These are phyloP conservation scores for Isabelozyma gotoi DNA, from an alignment of 805 yeast species.

Conservation along the genomic window DNA sequence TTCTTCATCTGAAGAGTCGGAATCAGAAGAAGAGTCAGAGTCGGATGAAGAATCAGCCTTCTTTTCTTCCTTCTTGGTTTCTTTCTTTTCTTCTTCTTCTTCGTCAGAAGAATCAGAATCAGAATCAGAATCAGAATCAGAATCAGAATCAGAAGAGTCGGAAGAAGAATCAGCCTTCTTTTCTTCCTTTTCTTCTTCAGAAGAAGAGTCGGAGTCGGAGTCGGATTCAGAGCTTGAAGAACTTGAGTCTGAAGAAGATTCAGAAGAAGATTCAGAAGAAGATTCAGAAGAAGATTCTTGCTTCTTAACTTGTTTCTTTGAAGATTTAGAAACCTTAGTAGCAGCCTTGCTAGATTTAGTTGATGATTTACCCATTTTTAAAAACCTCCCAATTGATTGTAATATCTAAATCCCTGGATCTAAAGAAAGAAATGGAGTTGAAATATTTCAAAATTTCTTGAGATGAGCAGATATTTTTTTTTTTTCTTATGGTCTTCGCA, in stretches of 20 bases:
- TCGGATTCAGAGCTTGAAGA: constrained; percentile 26
- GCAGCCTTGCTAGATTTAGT: constrained; percentile 24
- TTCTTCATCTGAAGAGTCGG: constrained; percentile 15
- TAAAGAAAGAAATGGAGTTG: background rate
- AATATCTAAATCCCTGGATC: background rate
- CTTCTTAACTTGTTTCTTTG: constrained; percentile 22
- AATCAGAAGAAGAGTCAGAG: constrained; percentile 22
- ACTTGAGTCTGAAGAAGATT: constrained; percentile 16
- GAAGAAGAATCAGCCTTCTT: constrained; percentile 17
- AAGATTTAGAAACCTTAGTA: constrained; percentile 21
- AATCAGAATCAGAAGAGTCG: constrained; percentile 22
- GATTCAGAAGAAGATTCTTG: constrained; percentile 23
- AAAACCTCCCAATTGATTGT: background rate
- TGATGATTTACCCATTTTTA: constrained; percentile 41
- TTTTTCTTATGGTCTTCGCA: background rate
- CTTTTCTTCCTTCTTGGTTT: constrained; percentile 18
- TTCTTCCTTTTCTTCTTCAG: constrained; percentile 12
- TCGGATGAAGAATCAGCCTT: constrained; percentile 20
- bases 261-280: constrained; percentile 11
- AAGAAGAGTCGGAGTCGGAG: constrained; percentile 8
- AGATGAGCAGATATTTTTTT: background rate
- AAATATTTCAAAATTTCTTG: background rate
- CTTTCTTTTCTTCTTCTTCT: constrained; percentile 14
- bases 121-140: constrained; percentile 23
- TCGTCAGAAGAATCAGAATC: constrained; percentile 16